Conservation (phyloP, 106 monocot species). For the Phalaenopsis equestris region DNA sequence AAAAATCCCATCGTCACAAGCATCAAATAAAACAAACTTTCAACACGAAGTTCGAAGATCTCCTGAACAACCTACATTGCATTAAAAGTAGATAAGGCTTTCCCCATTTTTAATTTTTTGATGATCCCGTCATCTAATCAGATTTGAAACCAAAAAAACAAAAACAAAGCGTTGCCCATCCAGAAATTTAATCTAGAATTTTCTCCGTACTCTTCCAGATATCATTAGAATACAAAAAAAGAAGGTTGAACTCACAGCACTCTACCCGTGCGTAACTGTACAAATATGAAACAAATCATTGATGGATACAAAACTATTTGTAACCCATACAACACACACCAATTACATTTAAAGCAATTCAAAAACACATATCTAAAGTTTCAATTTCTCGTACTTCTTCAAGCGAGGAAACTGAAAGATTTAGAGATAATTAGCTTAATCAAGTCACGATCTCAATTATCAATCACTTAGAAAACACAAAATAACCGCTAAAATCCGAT, state of each 20-base stretch:
- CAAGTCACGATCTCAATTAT: background rate
- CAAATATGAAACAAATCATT: too few relatives aligned
- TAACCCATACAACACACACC: background rate
- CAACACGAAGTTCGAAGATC: background rate
- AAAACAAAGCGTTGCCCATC: background rate
- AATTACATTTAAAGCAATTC: background rate
- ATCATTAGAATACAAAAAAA: too few relatives aligned
- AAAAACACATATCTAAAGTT: background rate
- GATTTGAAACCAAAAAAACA: background rate
- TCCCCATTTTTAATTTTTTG: too few relatives aligned
- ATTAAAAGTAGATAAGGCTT: background rate
- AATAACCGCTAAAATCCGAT: background rate
- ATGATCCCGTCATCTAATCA: too few relatives aligned
- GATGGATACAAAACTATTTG: too few relatives aligned
- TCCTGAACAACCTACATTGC: background rate
- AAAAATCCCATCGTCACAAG: conserved; percentile 12
- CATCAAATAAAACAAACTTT: background rate
- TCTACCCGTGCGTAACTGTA: too few relatives aligned
- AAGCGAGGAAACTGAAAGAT: background rate
- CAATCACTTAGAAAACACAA: background rate
- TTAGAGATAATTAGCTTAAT: background rate
- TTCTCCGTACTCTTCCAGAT: too few relatives aligned
- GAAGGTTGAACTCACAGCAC: too few relatives aligned
- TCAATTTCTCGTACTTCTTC: background rate
- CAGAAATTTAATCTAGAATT: too few relatives aligned